A percentile compares a stretch with the other conserved stretches of the same genome.
These are phyloP conservation scores for Aspergillus ruber DNA, from an alignment of 2,329 filamentous ascomycete genomes.

Conservation along the genomic window DNA sequence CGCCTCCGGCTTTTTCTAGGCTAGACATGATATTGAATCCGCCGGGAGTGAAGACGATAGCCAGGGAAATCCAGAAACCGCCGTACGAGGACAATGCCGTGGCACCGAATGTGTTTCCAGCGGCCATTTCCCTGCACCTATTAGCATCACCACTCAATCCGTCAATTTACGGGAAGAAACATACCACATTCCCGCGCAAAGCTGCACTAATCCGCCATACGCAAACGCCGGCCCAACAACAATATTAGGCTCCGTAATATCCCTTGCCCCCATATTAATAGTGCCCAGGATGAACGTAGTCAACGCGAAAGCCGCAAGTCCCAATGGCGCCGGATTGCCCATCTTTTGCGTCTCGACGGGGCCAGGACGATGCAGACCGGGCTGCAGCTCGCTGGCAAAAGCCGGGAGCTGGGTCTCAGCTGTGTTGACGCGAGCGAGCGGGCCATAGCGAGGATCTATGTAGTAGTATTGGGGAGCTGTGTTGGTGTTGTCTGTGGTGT, in stretches of 20 bases:
- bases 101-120: conserved; percentile 73
- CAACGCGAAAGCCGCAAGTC: conserved; percentile 66
- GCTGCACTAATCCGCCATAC: conserved; percentile 68
- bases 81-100: conserved; percentile 70
- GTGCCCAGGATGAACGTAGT: conserved; percentile 71
- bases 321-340: conserved; percentile 68
- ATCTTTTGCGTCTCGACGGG: conserved; percentile 52
- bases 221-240: conserved; percentile 61
- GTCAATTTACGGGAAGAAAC: conserved; percentile 4
- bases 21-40: conserved; percentile 54
- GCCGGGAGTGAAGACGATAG: conserved; percentile 59
- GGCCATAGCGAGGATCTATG: conserved; percentile 22
- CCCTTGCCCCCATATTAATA: conserved; percentile 60
- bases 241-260: conserved; percentile 54
- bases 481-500: background rate
- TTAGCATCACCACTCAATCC: background rate
- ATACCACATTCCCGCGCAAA: conserved; percentile 75
- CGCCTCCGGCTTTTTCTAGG: conserved; percentile 26
- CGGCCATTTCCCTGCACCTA: conserved; percentile 63
- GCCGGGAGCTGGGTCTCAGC: conserved; percentile 43
- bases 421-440: conserved; percentile 39
- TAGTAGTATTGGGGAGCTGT: background rate
- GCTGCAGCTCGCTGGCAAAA: conserved; percentile 63
- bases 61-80: conserved; percentile 73
- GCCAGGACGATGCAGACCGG: conserved; percentile 55